Percentiles rank a stretch among this genome's conserved stretches.
Evolutionary conservation across 1,139 yeast species (phyloP).

Genomic region (Magnusiomyces suaveolens): DNA sequence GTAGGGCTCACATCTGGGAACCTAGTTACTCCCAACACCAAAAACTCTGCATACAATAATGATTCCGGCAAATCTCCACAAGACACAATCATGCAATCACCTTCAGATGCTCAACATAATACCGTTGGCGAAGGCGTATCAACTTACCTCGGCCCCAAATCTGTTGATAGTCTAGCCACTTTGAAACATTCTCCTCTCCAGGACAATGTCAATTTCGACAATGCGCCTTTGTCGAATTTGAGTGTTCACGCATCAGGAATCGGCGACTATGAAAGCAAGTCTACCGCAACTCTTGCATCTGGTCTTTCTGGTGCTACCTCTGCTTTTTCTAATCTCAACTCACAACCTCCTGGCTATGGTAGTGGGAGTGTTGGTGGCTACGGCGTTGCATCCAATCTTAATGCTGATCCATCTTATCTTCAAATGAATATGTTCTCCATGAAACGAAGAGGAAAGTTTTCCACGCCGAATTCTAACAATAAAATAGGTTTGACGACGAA

Average conservation of each 20-base stretch:
- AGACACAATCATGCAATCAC: too few relatives aligned
- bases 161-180: too few relatives aligned
- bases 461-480: background rate
- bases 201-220: too few relatives aligned
- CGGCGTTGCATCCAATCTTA: background rate
- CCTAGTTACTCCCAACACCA: too few relatives aligned
- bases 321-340: background rate
- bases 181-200: too few relatives aligned
- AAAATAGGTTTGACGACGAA: background rate
- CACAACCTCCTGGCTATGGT: background rate
- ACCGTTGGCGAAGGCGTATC: too few relatives aligned
- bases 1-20: too few relatives aligned
- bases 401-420: background rate
- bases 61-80: too few relatives aligned
- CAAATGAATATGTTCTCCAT: background rate
- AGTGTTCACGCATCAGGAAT: constrained; percentile 22
- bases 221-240: constrained; percentile 32
- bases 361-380: background rate
- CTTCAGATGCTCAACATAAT: too few relatives aligned
- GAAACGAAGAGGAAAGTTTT: background rate
- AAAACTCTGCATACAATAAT: too few relatives aligned
- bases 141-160: too few relatives aligned
- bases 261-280: background rate
- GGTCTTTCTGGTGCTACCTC: background rate
- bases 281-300: background rate